phyloP scores from a whole-genome alignment of 108 stramenopile genomes.

The Seminavis robusta region DNA sequence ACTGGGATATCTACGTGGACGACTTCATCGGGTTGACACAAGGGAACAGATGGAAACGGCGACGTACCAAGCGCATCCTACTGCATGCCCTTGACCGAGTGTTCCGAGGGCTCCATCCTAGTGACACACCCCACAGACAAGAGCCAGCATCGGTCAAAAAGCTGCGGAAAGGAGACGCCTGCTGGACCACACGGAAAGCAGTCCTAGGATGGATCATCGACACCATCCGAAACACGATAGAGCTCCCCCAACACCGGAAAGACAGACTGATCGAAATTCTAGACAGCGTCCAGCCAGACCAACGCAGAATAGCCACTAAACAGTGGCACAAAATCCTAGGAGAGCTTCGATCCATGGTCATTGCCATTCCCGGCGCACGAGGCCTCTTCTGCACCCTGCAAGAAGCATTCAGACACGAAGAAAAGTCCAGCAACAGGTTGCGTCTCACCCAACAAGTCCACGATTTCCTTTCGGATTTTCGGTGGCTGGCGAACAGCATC shows the following conservation, averaged over 20 bases:
- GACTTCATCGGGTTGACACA: slow-evolving; percentile 26
- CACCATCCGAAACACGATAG: slow-evolving; percentile 5
- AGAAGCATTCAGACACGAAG: slow-evolving; percentile 4
- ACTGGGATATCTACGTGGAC: slow-evolving; percentile 35
- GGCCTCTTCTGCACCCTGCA: slow-evolving; percentile 17
- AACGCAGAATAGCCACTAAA: too few relatives aligned
- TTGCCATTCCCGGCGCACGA: slow-evolving; percentile 10
- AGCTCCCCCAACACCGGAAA: slow-evolving; percentile 10
- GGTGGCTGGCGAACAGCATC: slow-evolving; percentile 15
- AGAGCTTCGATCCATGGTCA: slow-evolving; percentile 12
- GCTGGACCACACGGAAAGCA: slow-evolving; percentile 7
- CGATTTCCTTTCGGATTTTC: slow-evolving; percentile 26
- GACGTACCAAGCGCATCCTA: slow-evolving; percentile 5
- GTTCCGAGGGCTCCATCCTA: slow-evolving; percentile 10
- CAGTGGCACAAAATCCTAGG: slow-evolving; percentile 20
- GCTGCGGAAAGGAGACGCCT: slow-evolving; percentile 12
- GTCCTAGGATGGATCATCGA: slow-evolving; percentile 23
- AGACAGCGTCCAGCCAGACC: neutral
- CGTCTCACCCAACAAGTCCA: slow-evolving; percentile 15
- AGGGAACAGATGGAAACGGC: neutral
- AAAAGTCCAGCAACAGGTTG: neutral
- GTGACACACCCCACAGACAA: slow-evolving; percentile 1
- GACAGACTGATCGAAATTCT: slow-evolving; percentile 12
- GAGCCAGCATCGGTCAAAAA: slow-evolving; percentile 37
- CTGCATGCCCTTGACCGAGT: slow-evolving; percentile 20